Conservation (phyloP, 2,329 filamentous ascomycete genomes). For the Ophiosphaerella korrae region DNA sequence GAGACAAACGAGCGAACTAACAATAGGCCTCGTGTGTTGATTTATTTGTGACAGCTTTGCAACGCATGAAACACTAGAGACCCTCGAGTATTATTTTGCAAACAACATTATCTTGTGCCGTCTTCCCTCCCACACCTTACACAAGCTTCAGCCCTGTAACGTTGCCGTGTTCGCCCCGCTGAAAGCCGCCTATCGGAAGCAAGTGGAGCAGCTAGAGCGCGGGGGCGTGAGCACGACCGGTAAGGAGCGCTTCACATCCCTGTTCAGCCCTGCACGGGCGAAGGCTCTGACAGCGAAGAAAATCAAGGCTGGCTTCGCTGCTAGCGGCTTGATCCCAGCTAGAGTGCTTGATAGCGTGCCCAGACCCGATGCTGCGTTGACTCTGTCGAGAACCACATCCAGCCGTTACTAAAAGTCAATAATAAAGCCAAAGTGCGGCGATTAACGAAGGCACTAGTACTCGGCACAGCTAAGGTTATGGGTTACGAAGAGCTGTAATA, state of each 20-base stretch:
- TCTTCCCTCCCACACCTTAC: too few relatives aligned
- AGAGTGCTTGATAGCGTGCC: conserved; percentile 32
- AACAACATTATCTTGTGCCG: conserved; percentile 10
- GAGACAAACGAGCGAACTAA: too few relatives aligned
- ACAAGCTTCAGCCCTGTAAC: conserved; percentile 7
- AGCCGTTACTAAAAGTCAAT: not conserved
- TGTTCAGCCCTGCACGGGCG: conserved; percentile 22
- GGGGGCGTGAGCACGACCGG: too few relatives aligned
- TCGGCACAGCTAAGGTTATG: conserved; percentile 29
- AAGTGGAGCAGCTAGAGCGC: conserved; percentile 12
- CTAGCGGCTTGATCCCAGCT: conserved; percentile 26
- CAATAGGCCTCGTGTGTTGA: too few relatives aligned
- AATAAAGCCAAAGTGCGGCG: conserved; percentile 6
- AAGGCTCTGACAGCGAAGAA: conserved; percentile 27
- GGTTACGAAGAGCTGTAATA: conserved; percentile 26
- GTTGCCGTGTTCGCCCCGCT: conserved; percentile 9
- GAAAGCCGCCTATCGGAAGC: conserved; percentile 10
- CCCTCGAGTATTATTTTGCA: too few relatives aligned
- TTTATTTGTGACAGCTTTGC: too few relatives aligned
- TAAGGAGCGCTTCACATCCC: too few relatives aligned
- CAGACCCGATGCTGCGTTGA: conserved; percentile 13
- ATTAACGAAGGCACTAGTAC: conserved; percentile 21
- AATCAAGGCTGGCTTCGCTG: conserved; percentile 29
- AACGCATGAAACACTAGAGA: too few relatives aligned
- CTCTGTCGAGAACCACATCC: conserved; percentile 7